phyloP scores from a whole-genome alignment of 2,329 filamentous ascomycete genomes.

The Laburnicola sp. region DNA sequence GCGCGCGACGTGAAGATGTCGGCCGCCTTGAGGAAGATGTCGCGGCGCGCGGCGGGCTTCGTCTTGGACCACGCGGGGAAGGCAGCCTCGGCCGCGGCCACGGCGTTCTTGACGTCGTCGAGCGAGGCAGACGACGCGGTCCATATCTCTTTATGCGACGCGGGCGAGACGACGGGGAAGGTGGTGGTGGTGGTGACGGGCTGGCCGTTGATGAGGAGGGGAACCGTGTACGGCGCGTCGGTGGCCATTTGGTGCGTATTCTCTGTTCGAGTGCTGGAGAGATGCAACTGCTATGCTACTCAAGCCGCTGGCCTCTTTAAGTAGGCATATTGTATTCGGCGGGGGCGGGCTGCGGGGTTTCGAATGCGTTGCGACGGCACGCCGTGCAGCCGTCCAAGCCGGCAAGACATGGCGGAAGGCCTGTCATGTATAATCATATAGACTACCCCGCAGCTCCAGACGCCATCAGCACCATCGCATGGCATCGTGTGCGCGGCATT shows the following conservation, averaged over 20 bases:
- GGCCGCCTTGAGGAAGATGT: conserved; percentile 68
- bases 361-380: background rate
- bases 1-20: conserved; percentile 61
- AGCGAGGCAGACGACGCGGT: background rate
- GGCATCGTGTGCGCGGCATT: too few relatives aligned
- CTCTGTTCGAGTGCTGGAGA: background rate
- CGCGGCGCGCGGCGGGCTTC: conserved; percentile 61
- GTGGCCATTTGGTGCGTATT: conserved; percentile 10
- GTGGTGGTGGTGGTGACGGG: background rate
- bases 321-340: background rate
- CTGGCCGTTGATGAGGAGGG: conserved; percentile 2
- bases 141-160: background rate
- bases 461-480: too few relatives aligned
- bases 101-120: background rate
- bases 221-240: conserved; percentile 25
- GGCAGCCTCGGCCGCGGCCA: conserved; percentile 45
- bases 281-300: background rate
- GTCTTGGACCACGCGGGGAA: conserved; percentile 67
- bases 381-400: too few relatives aligned
- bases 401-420: too few relatives aligned
- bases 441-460: too few relatives aligned
- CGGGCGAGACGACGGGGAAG: conserved; percentile 1
- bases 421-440: too few relatives aligned
- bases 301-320: background rate
- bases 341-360: background rate